Evolutionary conservation across 208 protist species (phyloP), one percentile per base, ranked within the genome.

Genomic region (Trypanosoma platydactyli): DNA sequence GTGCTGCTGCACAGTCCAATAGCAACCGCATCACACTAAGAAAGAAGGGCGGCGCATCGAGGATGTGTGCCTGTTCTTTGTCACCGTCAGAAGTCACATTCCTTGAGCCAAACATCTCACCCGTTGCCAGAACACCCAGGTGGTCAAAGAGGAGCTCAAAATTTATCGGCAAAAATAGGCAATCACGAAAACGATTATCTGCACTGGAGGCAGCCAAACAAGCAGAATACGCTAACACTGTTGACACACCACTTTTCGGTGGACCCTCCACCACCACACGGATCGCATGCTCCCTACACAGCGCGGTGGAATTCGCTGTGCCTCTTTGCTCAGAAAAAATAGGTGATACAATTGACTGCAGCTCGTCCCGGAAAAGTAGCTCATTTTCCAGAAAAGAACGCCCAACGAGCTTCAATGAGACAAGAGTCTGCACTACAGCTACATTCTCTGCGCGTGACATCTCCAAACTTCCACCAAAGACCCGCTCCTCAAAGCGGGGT

Each of bases 171-270:
- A 94, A 50, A 24, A 88, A 64, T 0, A 94, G 68, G 48, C 63
- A 66, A 41, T 80, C 78, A 68, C 53, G 22, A 16, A 90, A 74
- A 0, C 55, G 38, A 42, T 68, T 44, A 5, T 22, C 20, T 41
- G 33, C n/a, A 0, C 1, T 29, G 12, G 68, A 66, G 30, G 30
- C 77, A 53, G 35, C 42, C 71, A 33, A 65, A 61, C 18, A 74
- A 70, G 33, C 68, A 67, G 7, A 49, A 61, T 50, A 89, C 15
- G 88, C 82, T 4, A 81, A 55, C 0, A 82, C 70, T 18, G 77
- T 86, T 12, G 83, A 87, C 13, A 89, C 83, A 22, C 88, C 88
- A 44, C 88, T 94, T 20, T 58, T 67, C 5, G 84, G 73, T 1
- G 88, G 88, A 11, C 87, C 87, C n/a, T 81, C 76, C 12, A 90